These are phyloP conservation scores for Puccinia horiana DNA, from an alignment of 1,284 basidiomycete genomes.

Conservation along the genomic window DNA sequence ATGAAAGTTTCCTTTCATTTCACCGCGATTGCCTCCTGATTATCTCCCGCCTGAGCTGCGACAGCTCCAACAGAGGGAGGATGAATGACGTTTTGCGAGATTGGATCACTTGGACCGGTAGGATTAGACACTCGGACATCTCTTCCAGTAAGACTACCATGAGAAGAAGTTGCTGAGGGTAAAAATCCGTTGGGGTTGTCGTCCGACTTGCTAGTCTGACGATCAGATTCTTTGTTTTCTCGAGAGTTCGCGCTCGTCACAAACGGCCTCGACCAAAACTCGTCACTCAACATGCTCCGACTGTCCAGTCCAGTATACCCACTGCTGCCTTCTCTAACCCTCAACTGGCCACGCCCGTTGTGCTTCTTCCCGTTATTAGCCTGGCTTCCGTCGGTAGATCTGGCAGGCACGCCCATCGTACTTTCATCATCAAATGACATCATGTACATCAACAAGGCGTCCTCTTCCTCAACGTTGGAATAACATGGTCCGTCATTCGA, in stretches of 20 bases:
- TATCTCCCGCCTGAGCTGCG: background rate
- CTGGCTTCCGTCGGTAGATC: background rate
- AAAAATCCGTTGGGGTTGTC: background rate
- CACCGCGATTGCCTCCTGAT: conserved; percentile 1
- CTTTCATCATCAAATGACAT: conserved; percentile 35
- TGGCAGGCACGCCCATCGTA: background rate
- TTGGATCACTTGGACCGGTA: background rate
- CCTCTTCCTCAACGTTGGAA: conserved; percentile 31
- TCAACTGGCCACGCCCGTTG: background rate
- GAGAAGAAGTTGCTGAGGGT: background rate
- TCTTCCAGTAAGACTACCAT: background rate
- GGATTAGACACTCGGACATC: background rate
- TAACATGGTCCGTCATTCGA: conserved; percentile 29
- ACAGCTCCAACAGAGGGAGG: background rate
- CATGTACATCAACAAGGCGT: conserved; percentile 28
- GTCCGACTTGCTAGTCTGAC: background rate
- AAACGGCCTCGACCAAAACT: conserved; percentile 36
- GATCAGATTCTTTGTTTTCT: background rate
- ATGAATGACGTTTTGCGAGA: background rate
- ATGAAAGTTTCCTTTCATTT: background rate
- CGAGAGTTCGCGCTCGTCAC: background rate
- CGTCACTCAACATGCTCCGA: conserved; percentile 28
- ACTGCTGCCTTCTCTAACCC: conserved; percentile 11
- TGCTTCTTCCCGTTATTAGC: background rate
- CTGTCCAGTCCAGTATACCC: conserved; percentile 18